These are phyloP conservation scores for Coemansia sp. DNA, from an alignment of 192 early-diverging fungal species.

Conservation along the genomic window DNA sequence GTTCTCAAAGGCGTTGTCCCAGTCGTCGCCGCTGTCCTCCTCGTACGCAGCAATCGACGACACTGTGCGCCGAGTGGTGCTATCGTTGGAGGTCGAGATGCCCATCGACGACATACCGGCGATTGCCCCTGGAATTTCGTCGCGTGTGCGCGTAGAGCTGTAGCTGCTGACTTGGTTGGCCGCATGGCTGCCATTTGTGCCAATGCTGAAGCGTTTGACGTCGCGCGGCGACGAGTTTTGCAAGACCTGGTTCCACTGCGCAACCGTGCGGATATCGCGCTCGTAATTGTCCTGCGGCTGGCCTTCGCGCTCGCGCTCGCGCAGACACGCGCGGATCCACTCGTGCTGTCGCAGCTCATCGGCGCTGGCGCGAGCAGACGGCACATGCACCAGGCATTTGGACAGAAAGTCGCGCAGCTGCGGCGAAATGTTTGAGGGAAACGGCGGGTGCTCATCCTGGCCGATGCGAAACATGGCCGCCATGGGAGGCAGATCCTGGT, in stretches of 20 bases:
- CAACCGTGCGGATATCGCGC: constrained; percentile 49
- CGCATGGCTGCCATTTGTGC: constrained; percentile 5
- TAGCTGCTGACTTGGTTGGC: constrained; percentile 42
- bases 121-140: constrained; percentile 50
- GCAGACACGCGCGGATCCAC: constrained; percentile 45
- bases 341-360: constrained; percentile 65
- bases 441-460: constrained; percentile 76
- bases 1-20: constrained; percentile 57
- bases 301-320: constrained; percentile 40
- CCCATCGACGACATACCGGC: constrained; percentile 55
- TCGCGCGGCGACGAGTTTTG: constrained; percentile 56
- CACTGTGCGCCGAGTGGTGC: constrained; percentile 46
- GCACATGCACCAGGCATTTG: constrained; percentile 79
- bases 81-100: constrained; percentile 46
- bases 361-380: constrained; percentile 67
- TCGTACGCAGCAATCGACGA: constrained; percentile 57
- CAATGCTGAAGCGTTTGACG: constrained; percentile 47
- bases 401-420: constrained; percentile 74
- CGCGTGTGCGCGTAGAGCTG: constrained; percentile 38
- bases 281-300: constrained; percentile 44
- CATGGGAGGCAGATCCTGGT: constrained; percentile 70
- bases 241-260: constrained; percentile 55
- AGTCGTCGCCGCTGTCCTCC: constrained; percentile 56
- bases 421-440: constrained; percentile 61
- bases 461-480: constrained; percentile 72